Evolutionary conservation across 345 rosid species (phyloP).

Genomic region (Adansonia digitata): DNA sequence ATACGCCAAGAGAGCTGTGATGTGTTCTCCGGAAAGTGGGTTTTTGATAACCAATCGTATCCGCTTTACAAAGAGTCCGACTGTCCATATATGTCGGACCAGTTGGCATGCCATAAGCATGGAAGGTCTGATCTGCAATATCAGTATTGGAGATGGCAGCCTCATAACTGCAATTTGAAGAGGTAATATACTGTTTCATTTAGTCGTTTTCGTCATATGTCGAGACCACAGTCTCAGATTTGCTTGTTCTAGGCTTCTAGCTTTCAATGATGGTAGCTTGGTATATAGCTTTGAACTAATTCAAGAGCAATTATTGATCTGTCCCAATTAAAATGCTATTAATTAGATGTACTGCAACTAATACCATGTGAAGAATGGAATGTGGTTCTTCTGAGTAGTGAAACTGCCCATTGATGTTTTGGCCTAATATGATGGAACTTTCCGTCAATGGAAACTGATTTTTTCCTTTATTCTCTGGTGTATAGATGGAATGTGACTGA

Average conservation of each 20-base stretch:
- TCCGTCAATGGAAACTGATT: not conserved
- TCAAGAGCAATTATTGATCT: not conserved
- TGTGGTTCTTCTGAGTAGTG: not conserved
- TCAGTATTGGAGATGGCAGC: conserved; percentile 97
- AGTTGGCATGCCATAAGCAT: conserved; percentile 90
- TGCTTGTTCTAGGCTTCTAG: not conserved
- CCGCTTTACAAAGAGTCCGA: conserved; percentile 78
- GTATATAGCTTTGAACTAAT: not conserved
- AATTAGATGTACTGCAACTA: not conserved
- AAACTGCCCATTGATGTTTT: not conserved
- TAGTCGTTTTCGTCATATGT: not conserved
- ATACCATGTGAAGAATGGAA: not conserved
- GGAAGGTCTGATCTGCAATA: conserved; percentile 79
- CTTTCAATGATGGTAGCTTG: not conserved
- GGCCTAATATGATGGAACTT: not conserved
- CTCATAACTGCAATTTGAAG: conserved; percentile 76
- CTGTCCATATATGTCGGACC: conserved; percentile 98
- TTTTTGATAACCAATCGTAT: conserved; percentile 61
- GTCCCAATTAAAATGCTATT: not conserved
- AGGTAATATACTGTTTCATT: conserved; percentile 27
- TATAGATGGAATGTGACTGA: conserved; percentile 77
- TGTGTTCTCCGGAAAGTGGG: conserved; percentile 86
- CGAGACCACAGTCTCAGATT: not conserved
- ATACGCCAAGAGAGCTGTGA: conserved; percentile 53
- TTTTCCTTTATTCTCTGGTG: not conserved